Base-by-base conservation (phyloP, 2,329 filamentous ascomycete species). In the Pseudopithomyces maydicus region DNA sequence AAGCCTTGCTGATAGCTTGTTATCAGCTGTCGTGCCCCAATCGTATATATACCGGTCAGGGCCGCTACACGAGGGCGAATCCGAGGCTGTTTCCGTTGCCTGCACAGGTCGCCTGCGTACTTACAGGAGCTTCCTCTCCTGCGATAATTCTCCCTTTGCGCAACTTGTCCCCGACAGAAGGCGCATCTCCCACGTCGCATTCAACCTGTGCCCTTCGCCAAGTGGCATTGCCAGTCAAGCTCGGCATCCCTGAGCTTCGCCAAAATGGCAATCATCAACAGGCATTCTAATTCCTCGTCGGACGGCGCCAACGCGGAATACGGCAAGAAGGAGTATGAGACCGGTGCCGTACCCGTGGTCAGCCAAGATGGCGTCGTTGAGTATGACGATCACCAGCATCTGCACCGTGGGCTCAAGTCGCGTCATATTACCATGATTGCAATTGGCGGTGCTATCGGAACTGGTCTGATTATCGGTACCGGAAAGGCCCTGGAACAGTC, bases 381-480 rank as follows among this genome's bases (percentile, higher is more conserved):
- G 2, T 65, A 74, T 55, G 10, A 44, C 1, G 73, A 74, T 50
- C 59, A 71, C 38, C n/a, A 54, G 49, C 69, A 79, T 58, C 74
- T 85, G 45, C 80, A 83, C 59, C 81, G 83, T 63, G 82, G 81
- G 43, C 76, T 85, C 20, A 80, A 81, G 59, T 80, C 82, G 35
- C 76, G 83, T 47, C 83, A 85, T 58, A 82, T 85, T 54, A 81
- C 82, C 66, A 86, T 86, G 84, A 86, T 86, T 76, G 89, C 89
- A 63, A 89, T 91, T 57, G 89, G 89, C 68, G 90, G 90, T 73
- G 88, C 89, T 59, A 87, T 91, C 57, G 89, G 76, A 64, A 91
- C 88, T 52, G 89, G 89, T 73, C 80, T 92, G 54, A 89, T 92
- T 63, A 88, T 92, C 67, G 89, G 89, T 57, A 82, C 80, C 55